Conservation (phyloP, 2,329 filamentous ascomycete species). For the Fusarium xylarioides region DNA sequence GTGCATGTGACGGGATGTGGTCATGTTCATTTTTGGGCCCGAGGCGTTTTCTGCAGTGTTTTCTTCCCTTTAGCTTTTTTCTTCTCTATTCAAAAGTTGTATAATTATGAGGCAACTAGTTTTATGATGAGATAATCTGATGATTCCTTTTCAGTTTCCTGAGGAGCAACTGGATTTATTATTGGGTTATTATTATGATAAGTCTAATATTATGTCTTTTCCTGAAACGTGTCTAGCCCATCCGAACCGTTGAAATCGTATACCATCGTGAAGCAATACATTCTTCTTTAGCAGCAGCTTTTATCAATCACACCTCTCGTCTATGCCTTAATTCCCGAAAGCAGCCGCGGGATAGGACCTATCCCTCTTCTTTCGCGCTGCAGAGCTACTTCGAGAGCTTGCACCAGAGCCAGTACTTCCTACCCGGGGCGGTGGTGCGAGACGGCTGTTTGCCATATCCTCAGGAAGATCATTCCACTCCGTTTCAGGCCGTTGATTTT, state of each 20-base stretch:
- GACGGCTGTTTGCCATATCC: conserved; percentile 60
- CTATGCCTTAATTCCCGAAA: conserved; percentile 56
- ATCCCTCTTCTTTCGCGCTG: conserved; percentile 65
- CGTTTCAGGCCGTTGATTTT: conserved; percentile 65
- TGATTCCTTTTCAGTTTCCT: neutral
- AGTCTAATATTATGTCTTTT: conserved; percentile 1
- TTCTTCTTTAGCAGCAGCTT: neutral
- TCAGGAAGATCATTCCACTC: conserved; percentile 74
- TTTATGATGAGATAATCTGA: conserved; percentile 15
- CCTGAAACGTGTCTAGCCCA: neutral
- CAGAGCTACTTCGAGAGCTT: conserved; percentile 66
- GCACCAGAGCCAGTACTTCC: conserved; percentile 51
- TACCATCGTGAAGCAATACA: conserved; percentile 18
- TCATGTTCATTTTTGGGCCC: conserved; percentile 18
- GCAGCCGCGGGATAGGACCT: conserved; percentile 70
- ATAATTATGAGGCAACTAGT: conserved; percentile 12
- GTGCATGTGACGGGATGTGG: conserved; percentile 19
- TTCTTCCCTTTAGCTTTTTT: neutral
- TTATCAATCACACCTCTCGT: neutral
- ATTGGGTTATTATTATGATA: conserved; percentile 9
- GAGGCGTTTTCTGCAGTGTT: conserved; percentile 22
- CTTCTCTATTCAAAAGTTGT: conserved; percentile 24
- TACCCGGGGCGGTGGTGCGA: conserved; percentile 43
- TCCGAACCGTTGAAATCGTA: conserved; percentile 15
- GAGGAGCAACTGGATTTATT: neutral